These are phyloP conservation scores for Byssochlamys sp. DNA, from an alignment of 2,329 filamentous ascomycete species.

Conservation along the genomic window DNA sequence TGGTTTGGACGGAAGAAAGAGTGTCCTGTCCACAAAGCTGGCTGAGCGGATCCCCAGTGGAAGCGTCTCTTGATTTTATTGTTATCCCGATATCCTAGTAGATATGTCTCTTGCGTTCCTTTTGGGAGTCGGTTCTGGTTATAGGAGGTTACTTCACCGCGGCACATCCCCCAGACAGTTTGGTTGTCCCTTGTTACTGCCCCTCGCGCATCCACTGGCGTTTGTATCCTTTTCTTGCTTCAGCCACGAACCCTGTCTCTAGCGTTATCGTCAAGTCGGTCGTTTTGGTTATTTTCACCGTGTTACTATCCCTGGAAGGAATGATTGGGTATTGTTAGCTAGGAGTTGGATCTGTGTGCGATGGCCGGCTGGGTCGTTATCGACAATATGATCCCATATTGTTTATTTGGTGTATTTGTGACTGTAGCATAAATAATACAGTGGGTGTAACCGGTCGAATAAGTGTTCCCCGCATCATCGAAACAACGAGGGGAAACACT, in stretches of 20 bases:
- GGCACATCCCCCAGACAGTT: not conserved
- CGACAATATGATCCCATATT: not conserved
- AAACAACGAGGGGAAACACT: no score
- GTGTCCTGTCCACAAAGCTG: conserved; percentile 53
- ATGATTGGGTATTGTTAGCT: not conserved
- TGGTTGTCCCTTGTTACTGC: not conserved
- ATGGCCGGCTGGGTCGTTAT: not conserved
- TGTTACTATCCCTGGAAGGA: not conserved
- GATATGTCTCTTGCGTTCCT: not conserved
- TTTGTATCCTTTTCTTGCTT: not conserved
- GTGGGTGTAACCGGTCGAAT: no score
- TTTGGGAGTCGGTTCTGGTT: not conserved
- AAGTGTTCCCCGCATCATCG: not conserved
- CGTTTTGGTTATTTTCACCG: not conserved
- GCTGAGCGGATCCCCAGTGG: conserved; percentile 6
- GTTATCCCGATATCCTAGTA: not conserved
- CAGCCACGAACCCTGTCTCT: not conserved
- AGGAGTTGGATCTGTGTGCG: not conserved
- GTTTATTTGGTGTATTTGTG: not conserved
- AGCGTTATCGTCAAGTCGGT: not conserved
- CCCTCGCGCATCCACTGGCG: not conserved
- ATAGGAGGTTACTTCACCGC: not conserved
- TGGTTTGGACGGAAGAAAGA: conserved; percentile 52
- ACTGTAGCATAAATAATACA: no score
- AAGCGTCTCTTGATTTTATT: not conserved